Base-by-base conservation (phyloP, 2,329 filamentous ascomycete genomes). In the Scolecobasidium constrictum region DNA sequence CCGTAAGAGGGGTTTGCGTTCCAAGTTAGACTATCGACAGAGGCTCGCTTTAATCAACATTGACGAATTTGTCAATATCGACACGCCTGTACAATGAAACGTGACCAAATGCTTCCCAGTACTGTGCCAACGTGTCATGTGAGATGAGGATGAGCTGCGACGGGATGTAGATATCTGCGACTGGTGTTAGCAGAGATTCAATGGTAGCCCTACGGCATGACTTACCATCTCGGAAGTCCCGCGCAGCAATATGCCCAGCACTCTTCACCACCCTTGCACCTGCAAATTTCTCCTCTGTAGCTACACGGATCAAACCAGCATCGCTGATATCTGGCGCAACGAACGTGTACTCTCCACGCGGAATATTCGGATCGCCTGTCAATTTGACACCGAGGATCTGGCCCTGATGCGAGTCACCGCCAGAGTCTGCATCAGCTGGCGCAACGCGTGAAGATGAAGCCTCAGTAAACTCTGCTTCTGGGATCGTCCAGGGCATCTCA, bases 321-420 rank as follows among this genome's bases (percentile, higher is more conserved):
- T 72, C 68, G 0, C 83, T 81, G 26, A 96, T 75, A 51, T 95
- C 86, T 4, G 86, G 75, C 0, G 79, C 82, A 3, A 85, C 71
- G 57, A 94, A 95, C 0, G 83, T 86, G 51, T 80, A 77, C 59
- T 95, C 83, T 6, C 88, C 90, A 6, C 88, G 73, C 0, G 90
- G 90, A 12, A 96, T 78, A 50, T 95, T 93, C 0, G 82, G 78
- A 54, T 98, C 90, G 1, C 90, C 90, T 0, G 90, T 96, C 23
- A 98, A 66, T 37, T 46, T 43, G 36, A 35, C 26, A 5, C 23
- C 43, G 15, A 39, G n/a, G 15, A 42, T 22, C 15, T 42, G 40
- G 12, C 38, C 38, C 16, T 26, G n/a, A 17, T 41, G 33, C 7
- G 33, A 31, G 6, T 11, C 21, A 17, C 33, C 26, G 15, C 33